Base-by-base conservation (phyloP, 2,329 filamentous ascomycete species). In the Penicillium capsulatum region DNA sequence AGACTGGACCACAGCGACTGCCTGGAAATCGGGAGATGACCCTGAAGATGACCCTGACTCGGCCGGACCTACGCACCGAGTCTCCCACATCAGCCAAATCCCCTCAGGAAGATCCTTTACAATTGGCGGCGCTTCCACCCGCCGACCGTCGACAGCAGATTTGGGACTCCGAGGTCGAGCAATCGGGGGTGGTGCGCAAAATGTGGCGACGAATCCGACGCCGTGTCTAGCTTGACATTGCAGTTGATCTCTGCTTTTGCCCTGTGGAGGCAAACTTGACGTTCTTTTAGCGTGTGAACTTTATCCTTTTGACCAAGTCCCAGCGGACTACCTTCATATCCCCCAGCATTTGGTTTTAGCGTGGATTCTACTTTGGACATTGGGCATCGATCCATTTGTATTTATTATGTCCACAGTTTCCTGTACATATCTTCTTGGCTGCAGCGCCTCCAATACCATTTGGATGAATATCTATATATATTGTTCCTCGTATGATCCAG, bases 11-110 rank as follows among this genome's bases (percentile, higher is more conserved):
- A 8, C 75, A 79, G 33, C 72, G 71, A 4, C 67, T 77, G 2
- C 69, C 74, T 0, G 74, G 76, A 22, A 83, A 79, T 39, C 78
- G 90, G 22, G 90, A 97, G 64, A 96, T 96, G 90, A 97, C 92
- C 2, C 69, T 97, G 34, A 86, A 90, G 34, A 94, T 97, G 89
- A 97, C 91, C 0, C 75, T 97, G 38, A 97, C 92, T 3, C 76
- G 90, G 32, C 86, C 89, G 0, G 91, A 97, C 60, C 74, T 97
- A 33, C 81, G 89, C 22, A 60, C 57, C 11, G 46, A 56, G 10
- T 59, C 59, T n/a, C 47, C 54, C 7, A 48, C 51, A 3, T 34
- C 45, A 3, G 47, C 51, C 6, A 36, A 45, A n/a, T 86, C 88
- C 55, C 86, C 89, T 54, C 80, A 69, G 49, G 64, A 74, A 48